Evolutionary conservation across 2,329 filamentous ascomycete genomes (phyloP).

Genomic region (Ascochyta rabiei): DNA sequence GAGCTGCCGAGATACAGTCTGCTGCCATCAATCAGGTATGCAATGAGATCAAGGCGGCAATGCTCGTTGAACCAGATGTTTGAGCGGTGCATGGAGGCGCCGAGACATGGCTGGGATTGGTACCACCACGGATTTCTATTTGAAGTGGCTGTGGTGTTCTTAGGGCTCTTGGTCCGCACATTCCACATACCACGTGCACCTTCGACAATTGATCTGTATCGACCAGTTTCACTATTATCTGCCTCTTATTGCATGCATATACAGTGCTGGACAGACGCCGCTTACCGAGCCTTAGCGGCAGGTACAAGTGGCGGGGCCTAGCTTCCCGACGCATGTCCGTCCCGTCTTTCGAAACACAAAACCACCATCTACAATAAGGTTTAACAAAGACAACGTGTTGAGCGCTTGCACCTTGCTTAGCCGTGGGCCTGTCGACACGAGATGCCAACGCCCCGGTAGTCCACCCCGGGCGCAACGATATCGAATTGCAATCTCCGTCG

Average conservation of each 20-base stretch:
- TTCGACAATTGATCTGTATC: neutral
- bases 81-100: constrained; percentile 15
- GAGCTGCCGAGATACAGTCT: constrained; percentile 32
- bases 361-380: constrained; percentile 1
- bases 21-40: constrained; percentile 37
- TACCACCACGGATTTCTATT: constrained; percentile 18
- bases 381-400: constrained; percentile 12
- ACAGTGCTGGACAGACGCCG: constrained; percentile 8
- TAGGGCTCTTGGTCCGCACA: constrained; percentile 17
- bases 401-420: neutral
- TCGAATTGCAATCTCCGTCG: constrained; percentile 17
- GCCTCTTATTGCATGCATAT: constrained; percentile 14
- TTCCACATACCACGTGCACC: constrained; percentile 1
- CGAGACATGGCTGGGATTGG: constrained; percentile 19
- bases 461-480: constrained; percentile 13
- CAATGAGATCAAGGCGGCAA: constrained; percentile 35
- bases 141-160: constrained; percentile 18
- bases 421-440: constrained; percentile 4
- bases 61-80: constrained; percentile 26
- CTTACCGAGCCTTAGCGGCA: constrained; percentile 15
- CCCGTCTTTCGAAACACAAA: constrained; percentile 1
- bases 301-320: constrained; percentile 24
- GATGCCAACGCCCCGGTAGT: constrained; percentile 1
- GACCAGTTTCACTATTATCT: constrained; percentile 1
- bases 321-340: constrained; percentile 11